Conservation (phyloP, 2,329 filamentous ascomycete species). For the Calonectria multiphialidica region DNA sequence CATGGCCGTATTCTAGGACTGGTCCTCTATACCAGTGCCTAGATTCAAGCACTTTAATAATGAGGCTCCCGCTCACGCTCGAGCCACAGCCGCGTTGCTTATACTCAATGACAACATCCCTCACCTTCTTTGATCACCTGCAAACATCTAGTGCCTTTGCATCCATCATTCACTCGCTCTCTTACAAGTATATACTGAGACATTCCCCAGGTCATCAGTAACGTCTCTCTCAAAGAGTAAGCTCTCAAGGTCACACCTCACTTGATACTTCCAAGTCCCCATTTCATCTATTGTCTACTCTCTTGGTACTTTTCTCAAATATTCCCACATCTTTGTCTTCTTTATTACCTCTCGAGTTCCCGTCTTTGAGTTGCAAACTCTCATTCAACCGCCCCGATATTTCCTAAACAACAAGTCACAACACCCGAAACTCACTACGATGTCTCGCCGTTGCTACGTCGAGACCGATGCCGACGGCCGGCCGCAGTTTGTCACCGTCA, state of each 20-base stretch:
- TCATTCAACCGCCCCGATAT: neutral
- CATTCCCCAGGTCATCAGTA: constrained; percentile 39
- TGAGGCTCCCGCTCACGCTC: constrained; percentile 18
- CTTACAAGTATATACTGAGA: constrained; percentile 33
- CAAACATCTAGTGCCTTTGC: constrained; percentile 37
- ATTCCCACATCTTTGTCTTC: constrained; percentile 2
- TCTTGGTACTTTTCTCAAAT: constrained; percentile 24
- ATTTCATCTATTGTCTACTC: constrained; percentile 4
- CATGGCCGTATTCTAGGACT: constrained; percentile 10
- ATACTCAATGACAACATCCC: constrained; percentile 12
- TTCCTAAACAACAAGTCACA: neutral
- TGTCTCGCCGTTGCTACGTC: constrained; percentile 53
- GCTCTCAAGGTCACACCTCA: constrained; percentile 22
- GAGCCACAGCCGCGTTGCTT: constrained; percentile 2
- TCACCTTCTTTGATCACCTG: constrained; percentile 45
- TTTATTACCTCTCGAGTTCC: neutral
- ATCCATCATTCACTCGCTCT: constrained; percentile 39
- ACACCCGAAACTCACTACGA: constrained; percentile 30
- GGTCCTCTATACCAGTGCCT: constrained; percentile 5
- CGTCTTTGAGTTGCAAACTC: constrained; percentile 7
- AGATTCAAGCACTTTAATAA: constrained; percentile 13
- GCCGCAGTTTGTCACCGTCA: constrained; percentile 54
- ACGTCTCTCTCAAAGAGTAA: constrained; percentile 8
- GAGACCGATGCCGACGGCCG: constrained; percentile 50
- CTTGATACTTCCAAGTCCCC: constrained; percentile 22